Evolutionary conservation across 805 yeast genomes (phyloP), one percentile per base, ranked within the genome.

Genomic region (Saccharomycopsis sp.): DNA sequence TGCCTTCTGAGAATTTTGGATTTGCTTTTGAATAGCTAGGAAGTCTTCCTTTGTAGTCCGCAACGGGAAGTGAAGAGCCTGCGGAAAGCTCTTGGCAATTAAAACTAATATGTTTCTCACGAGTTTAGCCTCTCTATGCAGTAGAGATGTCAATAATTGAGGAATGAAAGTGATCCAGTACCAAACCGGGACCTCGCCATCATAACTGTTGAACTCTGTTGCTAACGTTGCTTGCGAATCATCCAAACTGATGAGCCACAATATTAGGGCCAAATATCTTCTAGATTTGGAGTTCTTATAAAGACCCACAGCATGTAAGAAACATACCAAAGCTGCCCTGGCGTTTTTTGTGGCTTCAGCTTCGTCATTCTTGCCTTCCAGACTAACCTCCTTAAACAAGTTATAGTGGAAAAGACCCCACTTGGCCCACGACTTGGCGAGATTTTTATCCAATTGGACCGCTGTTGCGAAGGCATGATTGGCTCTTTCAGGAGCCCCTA

Each of bases 401-500:
- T 85, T 81, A 65, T 94, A 99, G 68, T 91, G 91, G 74, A 90
- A 94, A 68, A 85, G 83, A 61, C 99, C 99, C 99, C 99, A 94
- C 69, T 95, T 97, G 2, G 97, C 98, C 99, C 99, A 94, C 0
- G 99, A 98, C 70, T 94, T 92, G 1, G 98, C 97, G 52, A 94
- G 72, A 66, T 91, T 90, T 64, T 92, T 79, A 67, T 95, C 99
- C 58, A 94, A 84, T 70, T 94, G 98, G 18, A 94, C 97, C 1
- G 99, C 97, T 1, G 97, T 89, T 1, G 98, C 97, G 75, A 94
- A 94, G 0, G 97, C 97, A 69, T 94, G 96, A 68, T 94, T 91
- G 14, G 99, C 98, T 66, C 92, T 97, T 60, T 92, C 98, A 63
- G 84, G 84, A 51, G 89, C 92, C 64, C 89, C 85, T 64, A 94